Evolutionary conservation across 2,329 filamentous ascomycete genomes (phyloP).

Genomic region (Ophiostoma fasciatum): DNA sequence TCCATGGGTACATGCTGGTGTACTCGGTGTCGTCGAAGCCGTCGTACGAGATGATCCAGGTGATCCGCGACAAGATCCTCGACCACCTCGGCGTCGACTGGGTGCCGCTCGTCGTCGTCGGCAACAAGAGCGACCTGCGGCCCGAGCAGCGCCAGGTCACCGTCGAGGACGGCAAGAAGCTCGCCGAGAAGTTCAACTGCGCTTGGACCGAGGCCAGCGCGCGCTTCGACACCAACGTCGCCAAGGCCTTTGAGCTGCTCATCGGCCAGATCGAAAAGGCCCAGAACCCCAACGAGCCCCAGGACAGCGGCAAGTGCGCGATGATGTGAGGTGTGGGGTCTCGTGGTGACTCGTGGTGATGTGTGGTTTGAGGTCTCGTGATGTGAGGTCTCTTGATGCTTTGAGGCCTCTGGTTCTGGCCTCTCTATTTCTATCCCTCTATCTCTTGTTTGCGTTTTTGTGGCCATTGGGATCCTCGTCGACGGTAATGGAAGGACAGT

Average conservation of each 20-base stretch:
- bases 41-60: slow-evolving; percentile 93
- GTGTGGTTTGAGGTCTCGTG: no score
- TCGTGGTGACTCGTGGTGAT: no score
- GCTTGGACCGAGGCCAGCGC: slow-evolving; percentile 92
- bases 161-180: slow-evolving; percentile 67
- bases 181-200: slow-evolving; percentile 78
- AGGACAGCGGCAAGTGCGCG: slow-evolving; percentile 64
- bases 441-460: no score
- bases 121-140: slow-evolving; percentile 90
- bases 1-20: slow-evolving; percentile 96
- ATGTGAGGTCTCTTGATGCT: no score
- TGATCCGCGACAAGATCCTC: slow-evolving; percentile 92
- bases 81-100: slow-evolving; percentile 90
- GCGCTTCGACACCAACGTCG: slow-evolving; percentile 85
- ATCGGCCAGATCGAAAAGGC: slow-evolving; percentile 91
- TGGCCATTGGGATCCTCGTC: no score
- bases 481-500: no score
- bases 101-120: slow-evolving; percentile 86
- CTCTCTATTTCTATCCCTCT: no score
- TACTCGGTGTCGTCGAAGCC: slow-evolving; percentile 93
- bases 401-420: no score
- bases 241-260: slow-evolving; percentile 83
- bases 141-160: slow-evolving; percentile 88
- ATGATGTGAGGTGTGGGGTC: slow-evolving; percentile 71
- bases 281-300: slow-evolving; percentile 75